A percentile compares a stretch with the other conserved stretches of the same genome.
phyloP scores from a whole-genome alignment of 352 stramenopile genomes.

The Pythium pyrilobum region DNA sequence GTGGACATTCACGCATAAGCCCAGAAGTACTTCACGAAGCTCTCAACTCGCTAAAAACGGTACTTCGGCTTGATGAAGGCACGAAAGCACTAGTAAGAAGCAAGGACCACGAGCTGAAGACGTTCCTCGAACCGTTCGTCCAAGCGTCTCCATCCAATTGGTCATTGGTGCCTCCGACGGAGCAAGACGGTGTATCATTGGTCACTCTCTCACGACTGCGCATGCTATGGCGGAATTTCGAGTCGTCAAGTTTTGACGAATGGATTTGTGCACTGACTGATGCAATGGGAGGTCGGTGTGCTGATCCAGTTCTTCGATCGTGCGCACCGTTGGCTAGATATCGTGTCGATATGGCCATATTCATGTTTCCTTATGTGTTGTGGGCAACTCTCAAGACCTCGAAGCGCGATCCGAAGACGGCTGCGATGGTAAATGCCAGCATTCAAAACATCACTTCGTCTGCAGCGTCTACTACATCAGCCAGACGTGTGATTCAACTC shows the following conservation, averaged over 20 bases:
- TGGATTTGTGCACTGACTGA: slow-evolving; percentile 60
- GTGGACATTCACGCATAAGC: background rate
- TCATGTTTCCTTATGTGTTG: slow-evolving; percentile 71
- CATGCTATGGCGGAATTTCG: slow-evolving; percentile 31
- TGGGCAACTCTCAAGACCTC: slow-evolving; percentile 26
- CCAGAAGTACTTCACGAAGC: slow-evolving; percentile 37
- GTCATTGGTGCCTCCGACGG: slow-evolving; percentile 23
- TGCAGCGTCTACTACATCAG: background rate
- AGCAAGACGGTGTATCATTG: background rate
- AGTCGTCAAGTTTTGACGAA: slow-evolving; percentile 32
- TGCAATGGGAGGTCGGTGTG: slow-evolving; percentile 28
- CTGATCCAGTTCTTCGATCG: slow-evolving; percentile 43
- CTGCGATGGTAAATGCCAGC: slow-evolving; percentile 33
- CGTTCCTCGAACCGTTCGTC: slow-evolving; percentile 51
- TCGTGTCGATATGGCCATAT: slow-evolving; percentile 57
- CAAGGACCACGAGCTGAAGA: slow-evolving; percentile 60
- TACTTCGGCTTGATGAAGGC: slow-evolving; percentile 42
- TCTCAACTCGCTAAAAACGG: slow-evolving; percentile 39
- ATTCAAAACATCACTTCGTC: slow-evolving; percentile 33
- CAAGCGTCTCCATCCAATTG: slow-evolving; percentile 45
- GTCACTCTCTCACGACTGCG: slow-evolving; percentile 4
- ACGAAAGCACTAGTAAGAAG: slow-evolving; percentile 28
- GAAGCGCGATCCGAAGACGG: slow-evolving; percentile 6
- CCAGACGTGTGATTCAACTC: slow-evolving; percentile 47
- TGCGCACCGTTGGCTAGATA: slow-evolving; percentile 37